These are phyloP conservation scores for Aspergillus vadensis DNA, from an alignment of 2,329 filamentous ascomycete species.

Conservation along the genomic window DNA sequence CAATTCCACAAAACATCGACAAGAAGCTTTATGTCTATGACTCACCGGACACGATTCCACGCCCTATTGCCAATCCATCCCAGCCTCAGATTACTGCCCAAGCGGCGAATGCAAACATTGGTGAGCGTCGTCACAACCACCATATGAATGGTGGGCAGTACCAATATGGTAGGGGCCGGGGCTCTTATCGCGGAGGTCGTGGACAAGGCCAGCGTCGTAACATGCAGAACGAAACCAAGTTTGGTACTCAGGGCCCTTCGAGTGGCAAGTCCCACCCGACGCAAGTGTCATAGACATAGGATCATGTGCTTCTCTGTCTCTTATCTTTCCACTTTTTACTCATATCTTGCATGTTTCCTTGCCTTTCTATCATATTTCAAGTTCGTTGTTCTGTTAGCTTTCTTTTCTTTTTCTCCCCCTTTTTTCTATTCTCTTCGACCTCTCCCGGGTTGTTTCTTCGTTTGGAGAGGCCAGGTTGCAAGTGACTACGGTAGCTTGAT, in stretches of 20 bases:
- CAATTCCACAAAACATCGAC: constrained; percentile 93
- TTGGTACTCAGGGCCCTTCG: constrained; percentile 31
- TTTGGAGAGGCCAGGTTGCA: background rate
- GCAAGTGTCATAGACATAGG: constrained; percentile 31
- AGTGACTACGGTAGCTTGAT: background rate
- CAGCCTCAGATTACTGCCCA: constrained; percentile 27
- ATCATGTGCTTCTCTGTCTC: background rate
- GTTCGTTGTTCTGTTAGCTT: constrained; percentile 10
- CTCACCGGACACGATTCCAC: constrained; percentile 89
- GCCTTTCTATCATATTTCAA: background rate
- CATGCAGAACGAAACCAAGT: constrained; percentile 35
- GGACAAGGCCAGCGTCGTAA: constrained; percentile 47
- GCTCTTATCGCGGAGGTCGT: constrained; percentile 47
- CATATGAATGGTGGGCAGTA: constrained; percentile 42
- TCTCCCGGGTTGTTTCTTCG: background rate
- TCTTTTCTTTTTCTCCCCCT: constrained; percentile 10
- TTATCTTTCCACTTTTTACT: background rate
- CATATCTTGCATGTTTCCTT: constrained; percentile 3
- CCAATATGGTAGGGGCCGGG: constrained; percentile 41
- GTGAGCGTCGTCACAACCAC: constrained; percentile 40
- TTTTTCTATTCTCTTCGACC: background rate
- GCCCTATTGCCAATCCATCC: constrained; percentile 67
- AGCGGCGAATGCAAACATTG: constrained; percentile 26
- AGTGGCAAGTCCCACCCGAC: constrained; percentile 33
- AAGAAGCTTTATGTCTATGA: constrained; percentile 99